Evolutionary conservation across 2,329 filamentous ascomycete genomes (phyloP).

Genomic region (Verticillium alfalfae): DNA sequence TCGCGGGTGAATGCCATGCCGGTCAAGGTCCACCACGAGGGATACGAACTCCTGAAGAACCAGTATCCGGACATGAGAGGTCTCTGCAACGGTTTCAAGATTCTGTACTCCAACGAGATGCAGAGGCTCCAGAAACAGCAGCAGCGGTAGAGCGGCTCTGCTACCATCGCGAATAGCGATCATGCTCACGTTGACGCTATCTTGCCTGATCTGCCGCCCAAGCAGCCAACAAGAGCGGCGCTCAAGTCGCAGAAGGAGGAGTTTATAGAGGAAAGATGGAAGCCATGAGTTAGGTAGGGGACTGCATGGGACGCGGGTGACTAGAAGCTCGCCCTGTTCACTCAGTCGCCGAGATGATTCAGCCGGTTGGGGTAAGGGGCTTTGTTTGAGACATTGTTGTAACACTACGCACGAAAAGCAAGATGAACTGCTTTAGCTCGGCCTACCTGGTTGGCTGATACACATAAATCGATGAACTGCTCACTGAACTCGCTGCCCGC

Average conservation of each 20-base stretch:
- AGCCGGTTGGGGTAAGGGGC: background rate
- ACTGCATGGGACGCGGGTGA: background rate
- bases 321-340: background rate
- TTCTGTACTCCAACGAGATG: slow-evolving; percentile 64
- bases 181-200: slow-evolving; percentile 12
- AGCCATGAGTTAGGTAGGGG: background rate
- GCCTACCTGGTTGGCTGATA: background rate
- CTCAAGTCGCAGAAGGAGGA: background rate
- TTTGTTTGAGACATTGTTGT: background rate
- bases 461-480: background rate
- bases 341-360: background rate
- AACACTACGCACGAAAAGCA: background rate
- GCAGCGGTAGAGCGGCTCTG: background rate
- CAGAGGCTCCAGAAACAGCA: slow-evolving; percentile 46
- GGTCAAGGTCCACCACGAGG: slow-evolving; percentile 87
- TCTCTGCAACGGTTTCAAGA: slow-evolving; percentile 95
- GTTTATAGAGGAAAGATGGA: background rate
- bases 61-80: slow-evolving; percentile 93
- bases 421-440: background rate
- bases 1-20: slow-evolving; percentile 73
- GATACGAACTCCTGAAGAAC: slow-evolving; percentile 83
- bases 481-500: background rate
- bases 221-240: background rate
- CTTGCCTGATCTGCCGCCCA: slow-evolving; percentile 7
- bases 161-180: slow-evolving; percentile 12